Conservation (phyloP, 1,284 basidiomycete genomes). For the Boletus holoroseus region DNA sequence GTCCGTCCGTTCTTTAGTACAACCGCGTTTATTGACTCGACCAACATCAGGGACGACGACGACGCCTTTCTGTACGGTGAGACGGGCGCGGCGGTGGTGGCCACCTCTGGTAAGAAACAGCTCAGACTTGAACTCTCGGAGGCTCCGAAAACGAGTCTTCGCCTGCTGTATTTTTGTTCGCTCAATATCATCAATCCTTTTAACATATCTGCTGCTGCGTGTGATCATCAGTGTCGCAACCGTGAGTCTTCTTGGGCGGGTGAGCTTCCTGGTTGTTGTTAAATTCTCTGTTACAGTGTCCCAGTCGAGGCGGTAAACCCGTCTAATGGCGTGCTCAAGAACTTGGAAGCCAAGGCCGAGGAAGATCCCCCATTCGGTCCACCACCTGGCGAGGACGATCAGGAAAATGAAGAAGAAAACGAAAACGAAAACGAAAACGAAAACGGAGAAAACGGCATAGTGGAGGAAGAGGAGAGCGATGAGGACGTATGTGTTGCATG, state of each 20-base stretch:
- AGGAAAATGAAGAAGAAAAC: slow-evolving; percentile 31
- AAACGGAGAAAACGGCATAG: slow-evolving; percentile 24
- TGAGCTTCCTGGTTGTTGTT: slow-evolving; percentile 17
- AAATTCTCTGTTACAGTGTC: slow-evolving; percentile 37
- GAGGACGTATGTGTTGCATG: slow-evolving; percentile 36
- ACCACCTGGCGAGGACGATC: slow-evolving; percentile 25
- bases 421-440: slow-evolving; percentile 23
- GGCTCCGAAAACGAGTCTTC: slow-evolving; percentile 24
- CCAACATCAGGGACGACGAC: slow-evolving; percentile 52
- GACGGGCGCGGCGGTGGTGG: slow-evolving; percentile 38
- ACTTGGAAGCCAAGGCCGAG: slow-evolving; percentile 43
- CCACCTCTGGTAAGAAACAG: slow-evolving; percentile 43
- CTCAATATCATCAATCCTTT: slow-evolving; percentile 40
- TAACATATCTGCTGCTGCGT: slow-evolving; percentile 33
- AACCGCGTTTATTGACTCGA: slow-evolving; percentile 26
- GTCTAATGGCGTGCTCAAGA: slow-evolving; percentile 44
- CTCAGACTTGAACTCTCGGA: slow-evolving; percentile 21
- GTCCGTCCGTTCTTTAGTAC: slow-evolving; percentile 28
- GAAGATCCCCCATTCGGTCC: slow-evolving; percentile 33
- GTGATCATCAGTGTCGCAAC: slow-evolving; percentile 45
- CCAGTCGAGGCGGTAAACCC: slow-evolving; percentile 40
- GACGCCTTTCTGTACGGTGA: slow-evolving; percentile 72
- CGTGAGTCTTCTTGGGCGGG: slow-evolving; percentile 43
- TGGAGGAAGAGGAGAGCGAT: slow-evolving; percentile 38
- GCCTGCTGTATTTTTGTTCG: slow-evolving; percentile 30